Base-by-base conservation (phyloP, 768 basidiomycete species). In the Termitomyces sp. region DNA sequence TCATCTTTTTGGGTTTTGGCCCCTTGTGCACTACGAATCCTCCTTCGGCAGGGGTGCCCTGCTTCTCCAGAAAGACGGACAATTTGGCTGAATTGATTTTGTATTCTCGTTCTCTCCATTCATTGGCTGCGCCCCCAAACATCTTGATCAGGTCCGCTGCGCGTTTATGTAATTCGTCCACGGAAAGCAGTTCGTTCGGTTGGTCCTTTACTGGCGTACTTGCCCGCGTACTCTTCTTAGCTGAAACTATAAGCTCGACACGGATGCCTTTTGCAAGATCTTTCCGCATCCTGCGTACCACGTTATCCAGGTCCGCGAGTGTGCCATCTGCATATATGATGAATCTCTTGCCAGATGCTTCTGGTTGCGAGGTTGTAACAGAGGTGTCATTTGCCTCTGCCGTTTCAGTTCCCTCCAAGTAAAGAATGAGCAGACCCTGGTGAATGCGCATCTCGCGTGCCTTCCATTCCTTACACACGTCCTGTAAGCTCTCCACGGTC, bases 381-480 rank as follows among this genome's bases (percentile, higher is more conserved):
- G 5, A 13, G 13, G 32, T 24, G 13, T 42, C 43, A 20, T 13
- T 20, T 12, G 57, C 20, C 2, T 32, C 36, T 27, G 57, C 18
- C 6, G 12, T 37, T 36, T n/a, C 60, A 4, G 60, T 70, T 36
- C 76, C 76, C 58, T 79, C 77, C 41, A 87, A 67, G 47, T 73
- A 80, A 55, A 86, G 55, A 13, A 68, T 64, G 10, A 71, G 76
- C n/a, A 69, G 64, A 16, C 72, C 72, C 26, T 36, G 43, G 5
- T 18, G 10, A 34, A 62, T 68, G 14, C 73, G 69, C 32, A 79
- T 63, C 13, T 74, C 75, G 20, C 75, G 71, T 18, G 69, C 69
- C 64, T 78, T 83, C 74, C 79, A 81, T 69, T 87, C 85, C 46
- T 73, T 74, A 46, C 76, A 78, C 6, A 82, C 69, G 55, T 83